These are phyloP conservation scores for Neurospora cerealis DNA, from an alignment of 495 filamentous ascomycete species.

Conservation along the genomic window DNA sequence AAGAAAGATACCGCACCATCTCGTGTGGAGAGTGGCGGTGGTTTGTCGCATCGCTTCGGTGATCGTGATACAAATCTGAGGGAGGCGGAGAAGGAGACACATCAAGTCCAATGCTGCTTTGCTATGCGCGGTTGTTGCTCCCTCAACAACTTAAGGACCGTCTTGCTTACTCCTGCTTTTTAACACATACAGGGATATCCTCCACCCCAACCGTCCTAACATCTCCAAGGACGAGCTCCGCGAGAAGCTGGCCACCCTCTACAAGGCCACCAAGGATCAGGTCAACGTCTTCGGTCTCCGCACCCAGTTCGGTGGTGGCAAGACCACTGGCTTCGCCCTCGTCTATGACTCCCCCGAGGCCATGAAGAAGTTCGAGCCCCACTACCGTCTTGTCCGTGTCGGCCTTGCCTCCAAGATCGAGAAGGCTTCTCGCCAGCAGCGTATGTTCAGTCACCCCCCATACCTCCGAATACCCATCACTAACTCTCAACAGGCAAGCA, in stretches of 20 bases:
- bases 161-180: constrained; percentile 5
- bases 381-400: constrained; percentile 89
- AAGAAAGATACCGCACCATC: background rate
- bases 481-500: constrained; percentile 74
- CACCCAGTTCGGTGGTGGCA: constrained; percentile 98
- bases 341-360: constrained; percentile 96
- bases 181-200: constrained; percentile 68
- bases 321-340: constrained; percentile 97
- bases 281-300: constrained; percentile 96
- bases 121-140: background rate
- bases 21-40: background rate
- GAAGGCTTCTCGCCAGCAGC: constrained; percentile 93
- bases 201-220: constrained; percentile 96
- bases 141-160: background rate
- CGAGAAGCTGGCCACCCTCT: constrained; percentile 83
- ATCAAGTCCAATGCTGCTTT: background rate
- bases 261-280: constrained; percentile 96
- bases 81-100: background rate
- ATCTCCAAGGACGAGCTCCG: constrained; percentile 99
- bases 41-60: background rate
- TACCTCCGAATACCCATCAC: background rate
- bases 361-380: constrained; percentile 99
- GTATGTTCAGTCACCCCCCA: constrained; percentile 45
- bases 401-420: constrained; percentile 87
- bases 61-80: background rate